These are phyloP conservation scores for Rhodotorula sp. DNA, from an alignment of 1,284 basidiomycete species.

Conservation along the genomic window DNA sequence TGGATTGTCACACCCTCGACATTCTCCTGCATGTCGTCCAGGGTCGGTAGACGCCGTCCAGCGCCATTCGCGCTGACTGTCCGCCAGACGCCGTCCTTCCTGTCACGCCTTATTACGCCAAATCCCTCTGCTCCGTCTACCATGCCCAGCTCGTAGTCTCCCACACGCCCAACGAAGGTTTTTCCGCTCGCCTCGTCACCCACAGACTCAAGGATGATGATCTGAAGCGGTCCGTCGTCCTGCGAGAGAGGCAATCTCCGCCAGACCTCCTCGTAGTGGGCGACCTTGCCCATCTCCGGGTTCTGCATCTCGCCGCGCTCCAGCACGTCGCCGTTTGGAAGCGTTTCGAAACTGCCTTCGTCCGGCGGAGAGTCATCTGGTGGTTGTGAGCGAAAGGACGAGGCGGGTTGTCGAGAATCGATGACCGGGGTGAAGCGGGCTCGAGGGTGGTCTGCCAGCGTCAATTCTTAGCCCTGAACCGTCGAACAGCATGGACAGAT, in stretches of 20 bases:
- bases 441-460: slow-evolving; percentile 1
- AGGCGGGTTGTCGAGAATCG: slow-evolving; percentile 3
- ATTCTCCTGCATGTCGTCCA: not conserved
- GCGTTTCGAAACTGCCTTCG: slow-evolving; percentile 19
- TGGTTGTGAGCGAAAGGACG: no score
- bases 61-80: not conserved
- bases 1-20: not conserved
- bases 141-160: slow-evolving; percentile 2
- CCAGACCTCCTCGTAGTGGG: slow-evolving; percentile 28
- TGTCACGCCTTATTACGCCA: not conserved
- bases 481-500: not conserved
- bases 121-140: not conserved
- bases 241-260: slow-evolving; percentile 5
- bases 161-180: slow-evolving; percentile 2
- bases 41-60: not conserved
- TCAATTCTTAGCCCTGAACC: not conserved
- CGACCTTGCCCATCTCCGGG: not conserved
- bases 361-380: not conserved
- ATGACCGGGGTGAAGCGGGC: slow-evolving; percentile 11
- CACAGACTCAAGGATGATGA: not conserved
- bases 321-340: slow-evolving; percentile 23
- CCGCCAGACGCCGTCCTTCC: not conserved
- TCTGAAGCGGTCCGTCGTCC: not conserved
- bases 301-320: slow-evolving; percentile 17
- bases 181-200: not conserved